These are phyloP conservation scores for Apiotrichum domesticum DNA, from an alignment of 1,284 basidiomycete genomes.

Conservation along the genomic window DNA sequence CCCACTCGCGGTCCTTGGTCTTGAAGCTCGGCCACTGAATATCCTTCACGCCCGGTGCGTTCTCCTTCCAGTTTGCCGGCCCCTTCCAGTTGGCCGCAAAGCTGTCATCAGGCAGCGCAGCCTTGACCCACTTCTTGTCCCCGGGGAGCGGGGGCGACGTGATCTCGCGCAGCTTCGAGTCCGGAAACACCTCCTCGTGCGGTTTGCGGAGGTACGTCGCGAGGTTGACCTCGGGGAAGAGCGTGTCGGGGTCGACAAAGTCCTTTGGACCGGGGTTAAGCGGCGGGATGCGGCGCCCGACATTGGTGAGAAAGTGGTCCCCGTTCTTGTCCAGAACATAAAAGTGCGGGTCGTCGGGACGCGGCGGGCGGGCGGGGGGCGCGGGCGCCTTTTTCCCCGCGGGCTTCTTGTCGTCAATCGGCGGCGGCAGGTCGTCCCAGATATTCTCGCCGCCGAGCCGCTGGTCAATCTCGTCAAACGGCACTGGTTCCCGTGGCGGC, in stretches of 20 bases:
- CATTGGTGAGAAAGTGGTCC: constrained; percentile 25
- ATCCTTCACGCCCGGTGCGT: constrained; percentile 17
- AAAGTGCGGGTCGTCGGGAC: constrained; percentile 1
- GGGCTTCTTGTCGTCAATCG: neutral
- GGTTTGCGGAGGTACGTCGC: constrained; percentile 19
- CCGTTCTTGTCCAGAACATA: constrained; percentile 30
- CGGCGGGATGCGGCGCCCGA: constrained; percentile 22
- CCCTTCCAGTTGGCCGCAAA: constrained; percentile 32
- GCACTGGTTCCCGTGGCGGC: neutral
- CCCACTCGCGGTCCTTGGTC: constrained; percentile 20
- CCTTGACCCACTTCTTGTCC: neutral
- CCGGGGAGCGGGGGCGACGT: constrained; percentile 18
- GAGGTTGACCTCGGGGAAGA: constrained; percentile 36
- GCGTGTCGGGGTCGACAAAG: constrained; percentile 18
- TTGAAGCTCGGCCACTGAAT: constrained; percentile 32
- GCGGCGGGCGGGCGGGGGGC: neutral
- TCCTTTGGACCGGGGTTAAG: constrained; percentile 29
- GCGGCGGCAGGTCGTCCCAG: constrained; percentile 3
- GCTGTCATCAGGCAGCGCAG: constrained; percentile 14
- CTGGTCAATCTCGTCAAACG: neutral
- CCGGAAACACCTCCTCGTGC: constrained; percentile 22
- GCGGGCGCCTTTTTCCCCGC: neutral
- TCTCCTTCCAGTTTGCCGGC: constrained; percentile 30
- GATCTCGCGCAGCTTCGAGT: constrained; percentile 23
- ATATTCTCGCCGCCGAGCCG: neutral